Evolutionary conservation across 148 eudicot genomes (phyloP), one percentile per base, ranked within the genome.

Genomic region (Fallopia convolvulus): DNA sequence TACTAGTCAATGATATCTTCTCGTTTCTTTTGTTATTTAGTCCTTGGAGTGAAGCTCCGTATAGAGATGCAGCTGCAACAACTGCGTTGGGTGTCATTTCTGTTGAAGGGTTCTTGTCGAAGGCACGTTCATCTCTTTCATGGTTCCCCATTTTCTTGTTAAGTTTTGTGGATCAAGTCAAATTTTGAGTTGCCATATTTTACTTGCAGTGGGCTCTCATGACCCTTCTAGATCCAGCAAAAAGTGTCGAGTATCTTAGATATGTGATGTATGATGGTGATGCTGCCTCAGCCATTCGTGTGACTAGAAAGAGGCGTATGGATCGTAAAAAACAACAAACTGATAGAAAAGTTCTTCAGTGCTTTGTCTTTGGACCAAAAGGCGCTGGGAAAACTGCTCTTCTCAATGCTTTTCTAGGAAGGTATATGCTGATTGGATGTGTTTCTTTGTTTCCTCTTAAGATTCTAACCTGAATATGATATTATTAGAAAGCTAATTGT

Each of bases 281-380:
- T 80, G 92, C 97, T 48, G 81, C 92, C 79, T 88, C 97, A 70
- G 93, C 99, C 60, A 82, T 92, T 73, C 93, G 89, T 74, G 80
- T 91, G 58, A 92, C 94, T 80, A 85, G 97, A 52, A 91, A 79
- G 86, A 86, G 97, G 82, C 88, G 89, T 68, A 71, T 81, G 75
- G 99, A 95, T 87, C 94, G 97, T 72, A 91, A 89, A 81, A 95
- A 89, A 81, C 88, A 89, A 79, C 94, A 89, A 70, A 83, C 97
- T 41, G 97, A 95, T 42, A 87, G 97, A 85, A 92, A 85, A 75
- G 97, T 92, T 55, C 90, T 87, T 79, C 99, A 95, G 68, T 95
- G 99, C 74, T 92, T 82, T 84, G 99, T 95, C 75, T 95, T 92
- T 87, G 99, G 99, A 76, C 97, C 99, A 39, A 87, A 86, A 81